Evolutionary conservation across 2,329 filamentous ascomycete genomes (phyloP), one percentile per base, ranked within the genome.

Genomic region (Pleurostoma richardsiae): DNA sequence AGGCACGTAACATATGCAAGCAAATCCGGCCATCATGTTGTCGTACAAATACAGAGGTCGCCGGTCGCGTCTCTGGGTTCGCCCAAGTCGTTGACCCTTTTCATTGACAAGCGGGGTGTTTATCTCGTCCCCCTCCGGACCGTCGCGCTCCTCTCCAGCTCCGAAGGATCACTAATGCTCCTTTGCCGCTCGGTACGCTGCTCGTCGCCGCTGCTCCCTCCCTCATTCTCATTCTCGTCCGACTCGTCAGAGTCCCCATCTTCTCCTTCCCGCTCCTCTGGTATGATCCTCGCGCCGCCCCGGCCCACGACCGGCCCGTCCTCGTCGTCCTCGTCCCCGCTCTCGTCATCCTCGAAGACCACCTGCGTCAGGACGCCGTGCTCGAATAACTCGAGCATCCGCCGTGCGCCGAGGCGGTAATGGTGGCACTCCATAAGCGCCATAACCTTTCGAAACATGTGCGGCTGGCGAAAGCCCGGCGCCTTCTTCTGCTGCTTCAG

Each of bases 371-470:
- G 76, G 40, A 97, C 88, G 49, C 81, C 85, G 67, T 92, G 94
- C 59, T 97, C 92, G 59, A 99, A 99, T 27, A 99, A 70, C 61
- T 97, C 94, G 49, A 97, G 84, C 33, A 96, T 91, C 41, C 92
- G 85, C 51, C 92, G 86, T 29, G 95, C 87, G 1, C 85, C 86
- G 3, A 99, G 77, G 27, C 90, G 82, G 66, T 94, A 97, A 61
- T 95, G 90, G 58, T 96, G 92, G 55, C 82, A 84, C 65, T 96
- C 90, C 49, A 99, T 76, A 42, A 97, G 76, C 6, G 82, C 80
- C 73, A 99, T 84, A 41, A 94, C 84, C 59, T 90, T 88, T 55
- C 85, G 84, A 71, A 97, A 97, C 39, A 99, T 79, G 4, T 77
- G 74, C 4, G 85, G 80, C 58, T 87, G 86, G 36, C 79, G 79